phyloP scores from a whole-genome alignment of 1,284 basidiomycete species.

The Papiliotrema fonsecae region DNA sequence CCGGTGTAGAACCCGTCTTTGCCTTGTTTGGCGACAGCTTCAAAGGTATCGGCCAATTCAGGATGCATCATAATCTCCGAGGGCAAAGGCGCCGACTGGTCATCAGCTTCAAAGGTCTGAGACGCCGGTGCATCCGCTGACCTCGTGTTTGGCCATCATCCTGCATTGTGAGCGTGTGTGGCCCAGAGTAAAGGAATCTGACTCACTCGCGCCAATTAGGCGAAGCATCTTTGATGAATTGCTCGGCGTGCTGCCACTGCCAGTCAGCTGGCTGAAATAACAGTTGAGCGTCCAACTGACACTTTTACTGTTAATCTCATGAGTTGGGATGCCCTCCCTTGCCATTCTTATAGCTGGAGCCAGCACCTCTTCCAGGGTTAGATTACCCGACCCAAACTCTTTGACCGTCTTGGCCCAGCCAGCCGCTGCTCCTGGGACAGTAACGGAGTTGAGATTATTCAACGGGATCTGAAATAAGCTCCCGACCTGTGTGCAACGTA shows the following conservation, averaged over 20 bases:
- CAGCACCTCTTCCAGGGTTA: conserved; percentile 75
- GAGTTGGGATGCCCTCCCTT: conserved; percentile 60
- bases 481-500: no score
- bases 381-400: conserved; percentile 73
- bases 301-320: conserved; percentile 61
- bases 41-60: conserved; percentile 77
- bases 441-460: conserved; percentile 78
- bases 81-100: conserved; percentile 50
- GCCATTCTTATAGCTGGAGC: conserved; percentile 79
- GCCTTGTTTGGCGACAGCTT: conserved; percentile 70
- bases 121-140: conserved; percentile 8
- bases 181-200: not conserved
- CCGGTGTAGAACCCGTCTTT: conserved; percentile 92
- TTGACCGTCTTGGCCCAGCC: conserved; percentile 89
- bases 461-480: conserved; percentile 56
- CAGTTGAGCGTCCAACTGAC: not conserved
- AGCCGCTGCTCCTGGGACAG: conserved; percentile 88
- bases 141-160: conserved; percentile 44
- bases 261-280: not conserved
- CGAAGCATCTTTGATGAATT: conserved; percentile 72
- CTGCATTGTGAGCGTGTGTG: conserved; percentile 14
- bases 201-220: conserved; percentile 61
- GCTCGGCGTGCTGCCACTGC: conserved; percentile 71
- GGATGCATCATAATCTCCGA: conserved; percentile 74
- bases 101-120: conserved; percentile 4